Evolutionary conservation across 768 basidiomycete species (phyloP).

Genomic region (Russula vinacea): DNA sequence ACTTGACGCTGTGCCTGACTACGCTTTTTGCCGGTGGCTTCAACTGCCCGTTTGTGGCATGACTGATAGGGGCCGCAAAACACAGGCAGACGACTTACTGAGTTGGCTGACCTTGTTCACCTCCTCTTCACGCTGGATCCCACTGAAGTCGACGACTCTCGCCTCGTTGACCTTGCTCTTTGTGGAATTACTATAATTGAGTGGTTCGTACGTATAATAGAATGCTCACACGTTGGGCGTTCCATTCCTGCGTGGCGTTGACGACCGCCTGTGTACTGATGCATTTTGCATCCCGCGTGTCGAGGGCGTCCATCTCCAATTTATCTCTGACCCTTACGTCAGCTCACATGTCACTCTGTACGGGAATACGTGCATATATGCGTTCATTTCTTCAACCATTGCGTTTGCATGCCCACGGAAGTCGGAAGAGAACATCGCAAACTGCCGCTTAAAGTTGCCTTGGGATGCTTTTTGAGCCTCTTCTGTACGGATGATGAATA

Average conservation of each 20-base stretch:
- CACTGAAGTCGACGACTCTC: constrained; percentile 15
- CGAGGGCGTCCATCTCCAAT: constrained; percentile 6
- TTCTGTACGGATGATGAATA: constrained; percentile 6
- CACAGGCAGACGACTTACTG: constrained; percentile 10
- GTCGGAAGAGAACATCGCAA: constrained; percentile 10
- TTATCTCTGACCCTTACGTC: constrained; percentile 14
- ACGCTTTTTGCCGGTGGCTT: constrained; percentile 8
- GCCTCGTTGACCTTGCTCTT: constrained; percentile 17
- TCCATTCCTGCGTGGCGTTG: constrained; percentile 18
- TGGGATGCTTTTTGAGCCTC: constrained; percentile 7
- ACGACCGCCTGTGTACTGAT: constrained; percentile 5
- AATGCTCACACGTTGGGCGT: constrained; percentile 15
- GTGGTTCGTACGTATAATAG: background rate
- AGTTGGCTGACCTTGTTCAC: constrained; percentile 25
- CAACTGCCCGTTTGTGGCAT: constrained; percentile 14
- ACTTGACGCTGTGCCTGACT: constrained; percentile 18
- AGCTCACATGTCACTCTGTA: background rate
- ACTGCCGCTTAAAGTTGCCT: constrained; percentile 18
- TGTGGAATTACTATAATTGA: background rate
- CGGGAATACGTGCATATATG: constrained; percentile 28
- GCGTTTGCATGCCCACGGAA: constrained; percentile 18
- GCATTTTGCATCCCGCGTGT: background rate
- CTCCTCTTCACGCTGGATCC: constrained; percentile 15
- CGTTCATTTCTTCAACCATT: constrained; percentile 22
- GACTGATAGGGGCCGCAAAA: background rate